Percentiles rank a stretch among this genome's conserved stretches.
Evolutionary conservation across 2,329 filamentous ascomycete genomes (phyloP).

Genomic region (Fusarium agapanthi): DNA sequence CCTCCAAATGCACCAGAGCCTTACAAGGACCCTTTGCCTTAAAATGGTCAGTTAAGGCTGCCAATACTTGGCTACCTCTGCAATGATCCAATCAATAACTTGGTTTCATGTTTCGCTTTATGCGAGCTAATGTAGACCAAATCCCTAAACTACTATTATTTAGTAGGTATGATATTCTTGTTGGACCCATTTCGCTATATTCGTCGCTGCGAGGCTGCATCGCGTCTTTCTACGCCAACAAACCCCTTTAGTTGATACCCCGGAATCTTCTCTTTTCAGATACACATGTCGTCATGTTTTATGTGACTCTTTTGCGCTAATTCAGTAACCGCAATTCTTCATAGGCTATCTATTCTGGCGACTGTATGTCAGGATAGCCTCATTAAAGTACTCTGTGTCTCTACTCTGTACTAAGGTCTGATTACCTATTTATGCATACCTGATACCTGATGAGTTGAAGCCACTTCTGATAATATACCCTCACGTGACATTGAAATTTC

Average conservation of each 20-base stretch:
- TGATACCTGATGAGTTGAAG: background rate
- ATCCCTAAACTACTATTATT: background rate
- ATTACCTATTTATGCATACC: background rate
- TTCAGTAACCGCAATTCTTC: background rate
- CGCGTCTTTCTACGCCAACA: background rate
- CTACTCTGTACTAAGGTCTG: background rate
- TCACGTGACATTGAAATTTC: conserved; percentile 9
- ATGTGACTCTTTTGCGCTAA: background rate
- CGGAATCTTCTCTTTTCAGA: background rate
- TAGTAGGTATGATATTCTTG: too few species aligned
- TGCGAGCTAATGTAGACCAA: background rate
- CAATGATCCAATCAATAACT: background rate
- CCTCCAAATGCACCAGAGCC: background rate
- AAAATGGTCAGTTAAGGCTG: background rate
- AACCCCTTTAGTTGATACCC: background rate
- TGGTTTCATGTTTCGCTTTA: background rate
- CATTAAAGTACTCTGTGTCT: background rate
- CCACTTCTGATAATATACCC: background rate
- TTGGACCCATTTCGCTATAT: background rate
- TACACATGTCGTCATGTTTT: background rate
- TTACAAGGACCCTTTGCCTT: background rate
- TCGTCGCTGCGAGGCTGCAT: background rate
- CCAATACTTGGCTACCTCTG: background rate
- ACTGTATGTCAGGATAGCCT: background rate
- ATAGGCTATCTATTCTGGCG: background rate